A percentile compares a stretch with the other conserved stretches of the same genome.
These are phyloP conservation scores for Gossypium trilobum DNA, from an alignment of 441 rosid species.

Conservation along the genomic window DNA sequence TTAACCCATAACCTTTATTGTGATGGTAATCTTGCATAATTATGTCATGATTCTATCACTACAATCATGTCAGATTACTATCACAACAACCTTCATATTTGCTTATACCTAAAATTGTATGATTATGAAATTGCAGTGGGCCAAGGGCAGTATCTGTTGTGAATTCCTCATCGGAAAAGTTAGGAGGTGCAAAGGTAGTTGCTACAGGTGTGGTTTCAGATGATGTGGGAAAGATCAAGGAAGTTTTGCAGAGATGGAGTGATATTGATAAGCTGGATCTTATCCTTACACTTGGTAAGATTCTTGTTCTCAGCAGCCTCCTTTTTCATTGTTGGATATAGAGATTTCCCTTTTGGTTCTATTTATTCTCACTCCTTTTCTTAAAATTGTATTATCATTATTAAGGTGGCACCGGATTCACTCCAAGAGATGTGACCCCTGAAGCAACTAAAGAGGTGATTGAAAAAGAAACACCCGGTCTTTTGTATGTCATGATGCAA, in stretches of 20 bases:
- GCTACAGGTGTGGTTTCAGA: conserved; percentile 69
- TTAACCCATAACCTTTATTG: neutral
- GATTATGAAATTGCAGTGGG: conserved; percentile 48
- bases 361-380: neutral
- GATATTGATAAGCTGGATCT: conserved; percentile 72
- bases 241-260: conserved; percentile 63
- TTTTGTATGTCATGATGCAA: conserved; percentile 85
- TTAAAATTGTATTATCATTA: conserved; percentile 18
- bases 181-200: conserved; percentile 79
- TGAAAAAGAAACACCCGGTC: conserved; percentile 86
- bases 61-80: no score
- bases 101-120: neutral
- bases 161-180: conserved; percentile 65
- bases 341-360: neutral
- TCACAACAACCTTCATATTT: neutral
- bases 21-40: no score
- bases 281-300: conserved; percentile 73
- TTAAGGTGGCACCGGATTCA: conserved; percentile 88
- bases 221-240: conserved; percentile 62
- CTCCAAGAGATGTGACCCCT: conserved; percentile 93
- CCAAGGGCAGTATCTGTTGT: conserved; percentile 73
- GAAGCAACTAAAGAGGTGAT: conserved; percentile 87
- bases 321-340: neutral
- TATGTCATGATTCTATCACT: no score
- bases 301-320: conserved; percentile 7